Conservation (phyloP, 192 early-diverging fungal genomes). For the Rhizophagus clarus region DNA sequence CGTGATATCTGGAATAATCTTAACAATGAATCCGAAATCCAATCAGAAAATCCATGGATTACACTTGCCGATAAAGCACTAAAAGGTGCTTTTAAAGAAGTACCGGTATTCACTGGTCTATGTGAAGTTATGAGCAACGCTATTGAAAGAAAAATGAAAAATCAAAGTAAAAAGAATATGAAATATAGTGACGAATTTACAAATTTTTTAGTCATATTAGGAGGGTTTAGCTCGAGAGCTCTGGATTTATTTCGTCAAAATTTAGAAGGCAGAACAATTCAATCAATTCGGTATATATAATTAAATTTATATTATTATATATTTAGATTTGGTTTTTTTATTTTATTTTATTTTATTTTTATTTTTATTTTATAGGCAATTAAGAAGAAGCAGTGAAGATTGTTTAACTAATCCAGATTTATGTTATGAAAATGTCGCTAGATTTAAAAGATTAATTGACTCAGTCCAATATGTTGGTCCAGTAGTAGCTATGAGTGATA, state of each 20-base stretch:
- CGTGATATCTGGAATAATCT: too few species aligned
- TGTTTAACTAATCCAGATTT: conserved; percentile 36
- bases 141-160: not conserved
- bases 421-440: conserved; percentile 38
- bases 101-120: too few species aligned
- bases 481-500: conserved; percentile 36
- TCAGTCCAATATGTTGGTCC: conserved; percentile 36
- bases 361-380: not conserved
- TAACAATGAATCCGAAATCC: too few species aligned
- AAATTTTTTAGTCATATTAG: not conserved
- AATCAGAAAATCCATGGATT: too few species aligned
- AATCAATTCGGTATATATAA: too few species aligned
- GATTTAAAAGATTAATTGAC: conserved; percentile 31
- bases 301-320: too few species aligned
- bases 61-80: too few species aligned
- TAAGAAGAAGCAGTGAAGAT: not conserved
- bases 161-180: not conserved
- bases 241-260: not conserved
- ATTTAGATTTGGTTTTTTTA: too few species aligned
- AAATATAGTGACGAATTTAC: not conserved
- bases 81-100: too few species aligned
- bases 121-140: too few species aligned
- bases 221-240: not conserved
- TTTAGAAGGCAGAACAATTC: not conserved
- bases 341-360: too few species aligned